Evolutionary conservation across 768 basidiomycete species (phyloP).

Genomic region (Fomitopsis serialis): DNA sequence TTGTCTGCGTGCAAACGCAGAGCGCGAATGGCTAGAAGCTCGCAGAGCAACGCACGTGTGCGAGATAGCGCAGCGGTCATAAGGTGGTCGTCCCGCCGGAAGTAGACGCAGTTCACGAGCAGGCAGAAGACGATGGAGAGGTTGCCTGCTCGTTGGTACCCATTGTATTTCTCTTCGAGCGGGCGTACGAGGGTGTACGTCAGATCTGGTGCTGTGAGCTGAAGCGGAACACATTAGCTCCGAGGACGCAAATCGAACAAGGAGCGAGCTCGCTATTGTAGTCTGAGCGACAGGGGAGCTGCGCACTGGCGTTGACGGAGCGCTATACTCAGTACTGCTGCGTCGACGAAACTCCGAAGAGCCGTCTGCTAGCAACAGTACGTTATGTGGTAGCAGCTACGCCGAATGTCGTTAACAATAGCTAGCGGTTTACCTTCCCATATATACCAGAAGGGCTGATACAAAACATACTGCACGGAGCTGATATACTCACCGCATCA

Average conservation of each 20-base stretch:
- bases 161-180: constrained; percentile 79
- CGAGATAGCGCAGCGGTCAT: constrained; percentile 63
- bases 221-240: background rate
- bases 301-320: too few species aligned
- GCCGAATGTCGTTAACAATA: too few species aligned
- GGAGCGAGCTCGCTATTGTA: too few species aligned
- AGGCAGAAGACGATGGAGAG: constrained; percentile 84
- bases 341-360: too few species aligned
- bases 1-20: constrained; percentile 69
- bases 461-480: too few species aligned
- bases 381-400: too few species aligned
- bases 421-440: too few species aligned
- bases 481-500: constrained; percentile 57
- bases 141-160: constrained; percentile 68
- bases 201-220: constrained; percentile 83
- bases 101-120: constrained; percentile 83
- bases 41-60: constrained; percentile 80
- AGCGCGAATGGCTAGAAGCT: constrained; percentile 79
- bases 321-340: too few species aligned
- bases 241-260: background rate
- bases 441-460: too few species aligned
- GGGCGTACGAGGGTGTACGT: constrained; percentile 89
- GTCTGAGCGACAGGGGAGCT: too few species aligned
- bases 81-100: constrained; percentile 71
- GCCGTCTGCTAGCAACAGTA: too few species aligned